These are phyloP conservation scores for Narthecium ossifragum DNA, from an alignment of 106 monocot genomes.

Conservation along the genomic window DNA sequence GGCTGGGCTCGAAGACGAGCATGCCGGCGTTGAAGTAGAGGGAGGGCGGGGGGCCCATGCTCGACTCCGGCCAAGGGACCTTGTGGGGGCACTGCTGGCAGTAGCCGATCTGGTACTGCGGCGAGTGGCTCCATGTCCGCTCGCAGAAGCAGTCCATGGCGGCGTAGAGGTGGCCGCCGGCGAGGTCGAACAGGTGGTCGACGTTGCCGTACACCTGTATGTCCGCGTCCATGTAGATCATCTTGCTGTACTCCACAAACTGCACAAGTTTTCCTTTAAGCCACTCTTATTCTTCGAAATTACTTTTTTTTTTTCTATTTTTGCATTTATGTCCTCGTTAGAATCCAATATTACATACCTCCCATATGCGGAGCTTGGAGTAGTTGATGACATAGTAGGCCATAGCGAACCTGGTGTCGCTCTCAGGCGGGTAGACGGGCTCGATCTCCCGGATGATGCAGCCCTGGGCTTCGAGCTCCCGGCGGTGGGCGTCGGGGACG, in stretches of 20 bases:
- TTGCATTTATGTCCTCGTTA: too few species aligned
- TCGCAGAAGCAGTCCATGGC: constrained; percentile 91
- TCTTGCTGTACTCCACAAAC: constrained; percentile 80
- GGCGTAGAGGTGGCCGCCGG: constrained; percentile 55
- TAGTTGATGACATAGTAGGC: constrained; percentile 89
- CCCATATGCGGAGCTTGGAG: constrained; percentile 90
- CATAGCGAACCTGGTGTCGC: constrained; percentile 77
- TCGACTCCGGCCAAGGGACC: constrained; percentile 47
- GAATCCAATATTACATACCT: too few species aligned
- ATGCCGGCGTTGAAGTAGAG: constrained; percentile 94
- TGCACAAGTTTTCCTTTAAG: constrained; percentile 4
- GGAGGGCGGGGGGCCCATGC: constrained; percentile 51
- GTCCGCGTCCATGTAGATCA: constrained; percentile 81
- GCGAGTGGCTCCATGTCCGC: constrained; percentile 76
- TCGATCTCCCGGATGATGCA: constrained; percentile 69
- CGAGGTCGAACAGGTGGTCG: constrained; percentile 57
- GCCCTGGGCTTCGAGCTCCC: constrained; percentile 47
- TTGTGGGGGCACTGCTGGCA: constrained; percentile 71
- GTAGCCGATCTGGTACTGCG: constrained; percentile 61
- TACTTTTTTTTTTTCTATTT: too few species aligned
- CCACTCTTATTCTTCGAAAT: too few species aligned
- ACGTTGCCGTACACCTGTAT: constrained; percentile 82
- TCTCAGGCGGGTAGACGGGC: constrained; percentile 69
- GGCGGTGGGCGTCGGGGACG: constrained; percentile 63
- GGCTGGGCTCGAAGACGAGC: constrained; percentile 73